Percentiles rank a stretch among this genome's conserved stretches.
These are phyloP conservation scores for Cyclanthera cordifolia DNA, from an alignment of 306 rosid genomes.

Conservation along the genomic window DNA sequence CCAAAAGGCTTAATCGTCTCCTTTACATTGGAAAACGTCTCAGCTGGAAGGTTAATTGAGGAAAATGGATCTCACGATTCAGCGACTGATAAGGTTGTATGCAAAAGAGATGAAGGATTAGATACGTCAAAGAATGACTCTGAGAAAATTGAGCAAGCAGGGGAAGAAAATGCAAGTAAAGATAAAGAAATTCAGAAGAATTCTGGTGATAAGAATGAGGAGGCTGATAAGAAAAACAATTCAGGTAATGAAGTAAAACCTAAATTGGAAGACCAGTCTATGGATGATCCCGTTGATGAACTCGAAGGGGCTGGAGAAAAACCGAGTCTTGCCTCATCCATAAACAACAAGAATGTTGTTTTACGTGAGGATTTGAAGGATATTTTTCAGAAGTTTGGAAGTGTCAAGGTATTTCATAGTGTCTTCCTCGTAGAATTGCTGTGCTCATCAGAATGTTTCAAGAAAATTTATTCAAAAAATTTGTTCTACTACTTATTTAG, in stretches of 20 bases:
- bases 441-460: background rate
- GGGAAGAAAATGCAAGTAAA: slow-evolving; percentile 14
- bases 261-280: slow-evolving; percentile 26
- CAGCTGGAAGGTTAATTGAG: slow-evolving; percentile 30
- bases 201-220: slow-evolving; percentile 20
- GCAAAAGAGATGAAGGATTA: slow-evolving; percentile 20
- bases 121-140: slow-evolving; percentile 18
- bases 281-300: slow-evolving; percentile 23
- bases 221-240: slow-evolving; percentile 20
- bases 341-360: slow-evolving; percentile 61
- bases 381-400: slow-evolving; percentile 60
- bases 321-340: slow-evolving; percentile 30
- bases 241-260: slow-evolving; percentile 28
- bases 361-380: slow-evolving; percentile 73
- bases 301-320: slow-evolving; percentile 31
- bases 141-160: slow-evolving; percentile 12
- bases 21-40: slow-evolving; percentile 40
- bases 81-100: slow-evolving; percentile 16
- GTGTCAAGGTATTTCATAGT: slow-evolving; percentile 44
- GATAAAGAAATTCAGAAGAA: slow-evolving; percentile 24
- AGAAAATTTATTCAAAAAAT: background rate
- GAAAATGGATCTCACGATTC: slow-evolving; percentile 25
- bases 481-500: background rate
- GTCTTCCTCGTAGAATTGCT: slow-evolving; percentile 2
- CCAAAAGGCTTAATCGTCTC: slow-evolving; percentile 80